Conservation (phyloP, 805 yeast genomes). For the Komagataella kurtzmanii region DNA sequence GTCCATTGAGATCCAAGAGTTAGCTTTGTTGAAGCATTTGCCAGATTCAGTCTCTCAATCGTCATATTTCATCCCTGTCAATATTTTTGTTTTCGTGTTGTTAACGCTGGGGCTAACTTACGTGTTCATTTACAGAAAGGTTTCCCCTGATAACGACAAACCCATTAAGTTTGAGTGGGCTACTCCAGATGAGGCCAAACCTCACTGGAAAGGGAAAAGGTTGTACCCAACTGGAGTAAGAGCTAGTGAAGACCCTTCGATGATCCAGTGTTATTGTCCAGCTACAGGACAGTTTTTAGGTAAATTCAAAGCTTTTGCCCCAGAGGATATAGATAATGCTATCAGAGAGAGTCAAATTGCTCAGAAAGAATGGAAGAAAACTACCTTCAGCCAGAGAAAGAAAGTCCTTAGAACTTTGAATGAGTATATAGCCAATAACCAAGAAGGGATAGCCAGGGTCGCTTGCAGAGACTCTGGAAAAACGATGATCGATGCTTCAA, state of each 20-base stretch:
- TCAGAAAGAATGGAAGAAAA: conserved; percentile 33
- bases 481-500: conserved; percentile 88
- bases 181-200: conserved; percentile 65
- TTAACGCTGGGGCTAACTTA: neutral
- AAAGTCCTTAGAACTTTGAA: conserved; percentile 58
- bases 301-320: conserved; percentile 46
- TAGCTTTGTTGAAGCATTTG: neutral
- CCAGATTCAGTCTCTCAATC: neutral
- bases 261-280: conserved; percentile 83
- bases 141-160: conserved; percentile 6
- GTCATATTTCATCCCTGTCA: neutral
- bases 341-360: conserved; percentile 41
- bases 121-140: neutral
- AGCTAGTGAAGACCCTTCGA: conserved; percentile 47
- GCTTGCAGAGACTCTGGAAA: conserved; percentile 97
- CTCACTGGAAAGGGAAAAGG: conserved; percentile 87
- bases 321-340: conserved; percentile 55
- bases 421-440: conserved; percentile 65
- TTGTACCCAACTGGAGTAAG: conserved; percentile 48
- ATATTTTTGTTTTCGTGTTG: neutral
- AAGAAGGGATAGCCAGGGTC: conserved; percentile 74
- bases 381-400: conserved; percentile 54
- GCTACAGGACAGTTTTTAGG: conserved; percentile 91
- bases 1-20: neutral
- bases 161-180: conserved; percentile 36